These are phyloP conservation scores for Arthrobotrys pseudoclavata DNA, from an alignment of 2,329 filamentous ascomycete genomes.

Conservation along the genomic window DNA sequence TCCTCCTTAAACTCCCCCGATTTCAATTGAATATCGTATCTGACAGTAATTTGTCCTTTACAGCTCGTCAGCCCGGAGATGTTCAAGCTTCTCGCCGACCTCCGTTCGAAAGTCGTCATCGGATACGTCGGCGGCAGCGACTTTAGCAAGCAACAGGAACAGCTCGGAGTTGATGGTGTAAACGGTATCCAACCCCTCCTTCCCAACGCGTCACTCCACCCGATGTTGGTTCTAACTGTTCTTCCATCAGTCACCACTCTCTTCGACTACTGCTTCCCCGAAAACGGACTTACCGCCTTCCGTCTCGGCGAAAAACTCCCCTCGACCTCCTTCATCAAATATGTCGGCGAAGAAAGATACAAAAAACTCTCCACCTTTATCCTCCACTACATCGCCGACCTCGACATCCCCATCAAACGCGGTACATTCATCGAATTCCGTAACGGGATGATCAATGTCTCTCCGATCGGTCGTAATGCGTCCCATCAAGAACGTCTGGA, in stretches of 20 bases:
- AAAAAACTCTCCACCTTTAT: constrained; percentile 82
- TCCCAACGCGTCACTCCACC: background rate
- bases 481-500: constrained; percentile 80
- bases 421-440: constrained; percentile 90
- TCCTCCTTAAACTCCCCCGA: background rate
- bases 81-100: constrained; percentile 80
- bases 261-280: constrained; percentile 97
- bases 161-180: constrained; percentile 74
- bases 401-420: constrained; percentile 84
- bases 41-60: constrained; percentile 26
- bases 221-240: background rate
- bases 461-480: constrained; percentile 87
- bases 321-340: constrained; percentile 88
- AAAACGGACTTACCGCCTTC: constrained; percentile 95
- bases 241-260: constrained; percentile 76
- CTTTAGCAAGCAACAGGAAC: constrained; percentile 94
- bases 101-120: constrained; percentile 89
- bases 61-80: constrained; percentile 83
- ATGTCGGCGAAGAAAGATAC: constrained; percentile 86
- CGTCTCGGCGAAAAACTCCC: constrained; percentile 82
- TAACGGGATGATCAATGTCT: constrained; percentile 91
- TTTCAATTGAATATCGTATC: constrained; percentile 16
- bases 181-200: constrained; percentile 60
- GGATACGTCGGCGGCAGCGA: constrained; percentile 95
- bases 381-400: constrained; percentile 85